phyloP scores from a whole-genome alignment of 176 grass and related monocot genomes.

The Triticum timopheevii region DNA sequence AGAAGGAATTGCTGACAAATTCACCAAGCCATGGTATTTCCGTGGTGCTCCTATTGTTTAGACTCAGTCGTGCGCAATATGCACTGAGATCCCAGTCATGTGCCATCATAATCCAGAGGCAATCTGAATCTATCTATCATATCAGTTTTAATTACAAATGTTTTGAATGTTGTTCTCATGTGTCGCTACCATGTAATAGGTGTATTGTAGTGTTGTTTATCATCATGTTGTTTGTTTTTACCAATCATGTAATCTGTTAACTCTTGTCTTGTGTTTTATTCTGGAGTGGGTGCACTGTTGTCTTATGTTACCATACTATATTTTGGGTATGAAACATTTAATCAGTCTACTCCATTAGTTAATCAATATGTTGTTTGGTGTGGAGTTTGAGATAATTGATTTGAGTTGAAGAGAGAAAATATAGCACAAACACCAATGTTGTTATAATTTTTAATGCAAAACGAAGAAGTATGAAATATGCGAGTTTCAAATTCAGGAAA shows the following conservation, averaged over 20 bases:
- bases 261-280: background rate
- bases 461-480: background rate
- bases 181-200: background rate
- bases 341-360: background rate
- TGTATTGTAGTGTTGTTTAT: background rate
- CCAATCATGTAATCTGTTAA: background rate
- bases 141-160: background rate
- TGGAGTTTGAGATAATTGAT: background rate
- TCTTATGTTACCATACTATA: background rate
- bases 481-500: background rate
- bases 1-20: too few species aligned
- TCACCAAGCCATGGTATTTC: too few species aligned
- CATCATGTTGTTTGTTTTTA: background rate
- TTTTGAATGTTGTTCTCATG: background rate
- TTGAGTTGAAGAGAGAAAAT: background rate
- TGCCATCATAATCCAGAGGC: too few species aligned
- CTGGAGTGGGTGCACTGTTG: too few species aligned
- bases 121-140: background rate
- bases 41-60: too few species aligned
- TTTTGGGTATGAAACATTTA: background rate
- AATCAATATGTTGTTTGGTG: background rate
- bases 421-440: background rate
- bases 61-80: too few species aligned
- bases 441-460: background rate
- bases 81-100: too few species aligned